phyloP scores from a whole-genome alignment of 768 basidiomycete species.

The Termitomyces sp. region DNA sequence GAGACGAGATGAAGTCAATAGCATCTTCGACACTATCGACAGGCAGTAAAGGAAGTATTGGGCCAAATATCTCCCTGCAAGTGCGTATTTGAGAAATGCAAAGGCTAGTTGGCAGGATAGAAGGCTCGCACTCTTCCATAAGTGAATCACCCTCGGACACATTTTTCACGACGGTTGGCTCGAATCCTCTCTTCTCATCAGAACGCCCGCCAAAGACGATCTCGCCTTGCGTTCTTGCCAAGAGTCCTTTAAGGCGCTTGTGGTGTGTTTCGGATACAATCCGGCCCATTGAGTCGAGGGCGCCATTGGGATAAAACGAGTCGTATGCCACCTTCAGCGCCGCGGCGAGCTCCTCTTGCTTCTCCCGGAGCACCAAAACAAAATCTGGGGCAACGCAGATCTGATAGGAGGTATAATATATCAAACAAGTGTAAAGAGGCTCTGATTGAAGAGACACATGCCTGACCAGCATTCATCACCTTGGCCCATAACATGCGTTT shows the following conservation, averaged over 20 bases:
- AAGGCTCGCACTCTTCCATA: slow-evolving; percentile 46
- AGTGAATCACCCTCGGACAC: slow-evolving; percentile 51
- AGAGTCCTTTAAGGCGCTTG: slow-evolving; percentile 42
- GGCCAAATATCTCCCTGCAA: slow-evolving; percentile 68
- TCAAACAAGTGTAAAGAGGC: neutral
- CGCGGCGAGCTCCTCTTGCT: slow-evolving; percentile 41
- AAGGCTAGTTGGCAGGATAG: neutral
- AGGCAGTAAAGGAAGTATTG: slow-evolving; percentile 57
- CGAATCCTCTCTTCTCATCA: slow-evolving; percentile 42
- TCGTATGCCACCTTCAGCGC: slow-evolving; percentile 37
- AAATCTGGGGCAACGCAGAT: slow-evolving; percentile 59
- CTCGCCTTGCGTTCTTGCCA: slow-evolving; percentile 50
- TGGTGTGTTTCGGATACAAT: slow-evolving; percentile 54
- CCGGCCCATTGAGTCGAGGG: slow-evolving; percentile 38
- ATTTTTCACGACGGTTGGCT: slow-evolving; percentile 54
- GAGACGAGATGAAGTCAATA: slow-evolving; percentile 44
- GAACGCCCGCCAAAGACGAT: slow-evolving; percentile 46
- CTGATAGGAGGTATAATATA: slow-evolving; percentile 32
- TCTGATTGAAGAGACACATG: slow-evolving; percentile 7
- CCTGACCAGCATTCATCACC: slow-evolving; percentile 60
- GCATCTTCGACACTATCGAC: slow-evolving; percentile 53
- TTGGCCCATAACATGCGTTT: slow-evolving; percentile 67
- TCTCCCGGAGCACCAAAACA: slow-evolving; percentile 30
- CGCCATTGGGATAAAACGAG: slow-evolving; percentile 49
- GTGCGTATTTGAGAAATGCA: neutral